phyloP scores from a whole-genome alignment of 1,284 basidiomycete genomes.

The Apiotrichum siamense region DNA sequence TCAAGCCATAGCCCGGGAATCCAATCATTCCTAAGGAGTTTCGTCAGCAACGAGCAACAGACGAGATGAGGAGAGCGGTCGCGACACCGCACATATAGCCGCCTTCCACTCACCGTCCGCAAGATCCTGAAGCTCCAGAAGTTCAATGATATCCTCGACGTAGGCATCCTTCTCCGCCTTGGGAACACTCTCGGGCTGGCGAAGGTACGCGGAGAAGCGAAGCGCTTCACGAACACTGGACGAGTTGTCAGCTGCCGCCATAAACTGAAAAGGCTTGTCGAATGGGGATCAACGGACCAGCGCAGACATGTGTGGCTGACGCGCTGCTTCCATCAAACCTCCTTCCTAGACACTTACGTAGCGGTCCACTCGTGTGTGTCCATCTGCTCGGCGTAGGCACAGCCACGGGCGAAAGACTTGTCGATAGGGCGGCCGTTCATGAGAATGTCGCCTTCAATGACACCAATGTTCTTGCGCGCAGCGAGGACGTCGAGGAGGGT shows the following conservation, averaged over 20 bases:
- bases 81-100: no score
- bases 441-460: slow-evolving; percentile 50
- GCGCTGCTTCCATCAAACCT: no score
- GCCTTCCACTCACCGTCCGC: no score
- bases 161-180: slow-evolving; percentile 53
- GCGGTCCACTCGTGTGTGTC: slow-evolving; percentile 82
- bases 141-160: slow-evolving; percentile 53
- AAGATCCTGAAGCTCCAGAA: slow-evolving; percentile 52
- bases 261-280: no score
- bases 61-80: no score
- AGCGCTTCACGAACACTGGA: slow-evolving; percentile 53
- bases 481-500: slow-evolving; percentile 55
- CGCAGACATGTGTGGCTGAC: no score
- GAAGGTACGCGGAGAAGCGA: slow-evolving; percentile 56
- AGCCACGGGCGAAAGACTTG: slow-evolving; percentile 50
- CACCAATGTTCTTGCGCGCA: slow-evolving; percentile 52
- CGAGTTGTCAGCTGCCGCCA: no score
- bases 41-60: no score
- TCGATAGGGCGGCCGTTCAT: slow-evolving; percentile 53
- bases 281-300: no score
- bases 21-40: no score
- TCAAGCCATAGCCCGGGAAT: slow-evolving; percentile 52
- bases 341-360: slow-evolving; percentile 33
- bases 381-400: slow-evolving; percentile 54
- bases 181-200: slow-evolving; percentile 52